phyloP scores from a whole-genome alignment of 2,329 filamentous ascomycete species.

The Botrytis paeoniae region DNA sequence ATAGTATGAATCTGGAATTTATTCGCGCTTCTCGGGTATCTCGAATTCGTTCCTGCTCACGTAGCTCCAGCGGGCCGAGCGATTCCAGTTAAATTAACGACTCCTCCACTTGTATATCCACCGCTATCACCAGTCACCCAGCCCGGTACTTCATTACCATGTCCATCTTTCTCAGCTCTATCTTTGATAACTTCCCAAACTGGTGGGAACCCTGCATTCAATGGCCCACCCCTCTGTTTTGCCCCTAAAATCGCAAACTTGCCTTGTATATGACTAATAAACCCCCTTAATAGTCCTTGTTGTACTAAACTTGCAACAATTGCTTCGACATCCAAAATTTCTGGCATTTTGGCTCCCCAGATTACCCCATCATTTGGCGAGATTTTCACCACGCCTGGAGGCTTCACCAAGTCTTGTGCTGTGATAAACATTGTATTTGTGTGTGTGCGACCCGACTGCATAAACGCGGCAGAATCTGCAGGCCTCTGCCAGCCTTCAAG shows the following conservation, averaged over 20 bases:
- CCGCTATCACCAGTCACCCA: slow-evolving; percentile 58
- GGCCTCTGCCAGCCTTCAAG: slow-evolving; percentile 53
- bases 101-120: slow-evolving; percentile 46
- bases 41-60: slow-evolving; percentile 9
- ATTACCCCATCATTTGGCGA: slow-evolving; percentile 58
- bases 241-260: slow-evolving; percentile 82
- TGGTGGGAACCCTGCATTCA: slow-evolving; percentile 71
- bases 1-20: not conserved
- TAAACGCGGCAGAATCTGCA: slow-evolving; percentile 32
- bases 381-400: slow-evolving; percentile 48
- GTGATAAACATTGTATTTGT: slow-evolving; percentile 52
- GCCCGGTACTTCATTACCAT: slow-evolving; percentile 59
- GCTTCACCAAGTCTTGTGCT: slow-evolving; percentile 40
- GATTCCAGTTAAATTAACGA: slow-evolving; percentile 54
- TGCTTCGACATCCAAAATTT: slow-evolving; percentile 68
- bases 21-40: not conserved
- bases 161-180: slow-evolving; percentile 55
- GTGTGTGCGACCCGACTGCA: slow-evolving; percentile 38
- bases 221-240: slow-evolving; percentile 59
- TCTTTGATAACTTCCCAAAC: slow-evolving; percentile 67
- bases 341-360: slow-evolving; percentile 60
- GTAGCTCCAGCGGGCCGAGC: slow-evolving; percentile 48
- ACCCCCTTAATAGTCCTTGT: slow-evolving; percentile 79
- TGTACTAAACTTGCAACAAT: slow-evolving; percentile 73
- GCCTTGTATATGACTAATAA: slow-evolving; percentile 71